Conservation (phyloP, 2,329 filamentous ascomycete genomes). For the Dichotomopilus funicola region DNA sequence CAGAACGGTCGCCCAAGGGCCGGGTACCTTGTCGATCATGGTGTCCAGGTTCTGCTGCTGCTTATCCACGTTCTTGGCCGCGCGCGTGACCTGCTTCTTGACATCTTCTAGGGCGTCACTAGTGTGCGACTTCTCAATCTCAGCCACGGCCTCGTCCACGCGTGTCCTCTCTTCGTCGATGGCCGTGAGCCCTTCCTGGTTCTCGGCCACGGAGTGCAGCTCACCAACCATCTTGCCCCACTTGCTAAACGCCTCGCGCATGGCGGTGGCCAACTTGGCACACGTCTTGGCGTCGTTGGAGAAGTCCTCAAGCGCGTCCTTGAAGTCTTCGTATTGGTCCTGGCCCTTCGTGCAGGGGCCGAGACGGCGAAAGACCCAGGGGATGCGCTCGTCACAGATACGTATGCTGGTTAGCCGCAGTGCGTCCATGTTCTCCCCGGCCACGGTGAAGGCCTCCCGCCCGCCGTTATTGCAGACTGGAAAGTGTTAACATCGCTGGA, state of each 20-base stretch:
- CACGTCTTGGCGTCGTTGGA: background rate
- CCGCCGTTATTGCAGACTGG: slow-evolving; percentile 2
- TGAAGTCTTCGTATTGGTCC: background rate
- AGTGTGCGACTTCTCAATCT: background rate
- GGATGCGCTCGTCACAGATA: background rate
- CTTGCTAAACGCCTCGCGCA: background rate
- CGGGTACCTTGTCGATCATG: slow-evolving; percentile 2
- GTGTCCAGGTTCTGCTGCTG: slow-evolving; percentile 1
- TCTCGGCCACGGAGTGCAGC: background rate
- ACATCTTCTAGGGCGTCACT: background rate
- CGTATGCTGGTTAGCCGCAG: background rate
- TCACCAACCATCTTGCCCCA: background rate
- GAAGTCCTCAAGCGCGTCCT: background rate
- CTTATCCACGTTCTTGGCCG: background rate
- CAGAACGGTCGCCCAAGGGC: background rate
- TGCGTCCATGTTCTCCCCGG: background rate
- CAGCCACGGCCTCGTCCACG: background rate
- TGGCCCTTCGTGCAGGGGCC: background rate
- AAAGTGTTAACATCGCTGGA: background rate
- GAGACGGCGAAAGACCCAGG: background rate
- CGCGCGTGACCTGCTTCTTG: background rate
- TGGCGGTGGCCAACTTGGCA: background rate
- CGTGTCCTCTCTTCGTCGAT: background rate
- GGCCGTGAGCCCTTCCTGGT: background rate
- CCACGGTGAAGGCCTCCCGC: background rate